Base-by-base conservation (phyloP, 106 monocot species). In the Dioscorea alata region DNA sequence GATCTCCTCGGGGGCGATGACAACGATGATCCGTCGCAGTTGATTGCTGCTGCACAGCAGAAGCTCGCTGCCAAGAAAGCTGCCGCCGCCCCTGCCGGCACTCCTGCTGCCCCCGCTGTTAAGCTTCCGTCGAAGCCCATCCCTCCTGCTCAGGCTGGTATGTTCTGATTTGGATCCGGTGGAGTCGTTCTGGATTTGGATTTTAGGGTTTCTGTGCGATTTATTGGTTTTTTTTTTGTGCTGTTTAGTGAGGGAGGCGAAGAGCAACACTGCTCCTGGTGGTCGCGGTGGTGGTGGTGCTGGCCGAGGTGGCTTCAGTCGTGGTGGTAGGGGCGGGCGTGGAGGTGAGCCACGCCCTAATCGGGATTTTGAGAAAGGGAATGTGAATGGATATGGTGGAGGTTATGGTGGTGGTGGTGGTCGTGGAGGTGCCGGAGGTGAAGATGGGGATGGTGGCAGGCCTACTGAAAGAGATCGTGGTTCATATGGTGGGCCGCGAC, bases 111-210 rank as follows among this genome's bases (percentile, higher is more conserved):
- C 15, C 54, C 78, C 22, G 50, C 70, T 56, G 88, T 76, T n/a
- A 89, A 82, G 82, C 76, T 85, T 1, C 89, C 89, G 1, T 32
- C 85, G 12, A 93, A 93, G 61, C 86, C 93, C 3, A 53, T 82
- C 18, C 89, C 93, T 50, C 86, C 93, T 7, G 71, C 89, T 49
- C 89, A 93, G 66, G 86, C 93, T 52, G 89, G 93, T 89, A 56
- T 13, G 33, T 8, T 42, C 23, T 6, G 10, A 4, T 8, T 64
- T 33, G 15, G 19, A 13, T 19, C 50, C 24, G 28, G 42, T 64
- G 22, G 8, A 42, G 13, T 59, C 16, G 33, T 22, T 61, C 12
- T 23, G 31, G 0, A 33, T 64, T 78, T 53, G 33, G 3, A n/a
- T 64, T 33, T 1, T 31, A 42, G 42, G 42, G 42, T 18, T 31